Conservation (phyloP, 2,329 filamentous ascomycete genomes). For the Aspergillus sp. region DNA sequence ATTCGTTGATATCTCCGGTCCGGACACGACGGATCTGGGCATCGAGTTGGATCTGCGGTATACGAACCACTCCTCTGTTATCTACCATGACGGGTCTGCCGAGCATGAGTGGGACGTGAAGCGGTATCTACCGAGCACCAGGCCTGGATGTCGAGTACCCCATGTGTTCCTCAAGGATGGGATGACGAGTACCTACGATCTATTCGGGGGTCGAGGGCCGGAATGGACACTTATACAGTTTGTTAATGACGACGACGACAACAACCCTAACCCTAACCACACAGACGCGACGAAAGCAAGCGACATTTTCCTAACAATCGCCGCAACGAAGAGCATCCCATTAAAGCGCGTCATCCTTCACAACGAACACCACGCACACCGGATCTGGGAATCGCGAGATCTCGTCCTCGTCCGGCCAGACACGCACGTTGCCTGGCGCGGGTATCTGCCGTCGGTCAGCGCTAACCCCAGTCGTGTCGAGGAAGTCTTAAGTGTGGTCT, state of each 20-base stretch:
- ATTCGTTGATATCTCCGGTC: constrained; percentile 1
- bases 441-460: neutral
- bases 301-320: neutral
- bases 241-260: neutral
- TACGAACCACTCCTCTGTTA: constrained; percentile 7
- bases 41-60: constrained; percentile 18
- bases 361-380: constrained; percentile 13
- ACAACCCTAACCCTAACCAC: neutral
- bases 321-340: constrained; percentile 1
- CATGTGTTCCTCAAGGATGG: constrained; percentile 24
- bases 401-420: constrained; percentile 21
- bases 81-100: constrained; percentile 6
- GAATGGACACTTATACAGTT: constrained; percentile 17
- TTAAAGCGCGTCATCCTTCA: constrained; percentile 3
- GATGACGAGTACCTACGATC: constrained; percentile 18
- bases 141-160: constrained; percentile 23
- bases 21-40: constrained; percentile 11
- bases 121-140: constrained; percentile 20
- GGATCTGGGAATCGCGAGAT: constrained; percentile 17
- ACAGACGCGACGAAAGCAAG: neutral
- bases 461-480: neutral
- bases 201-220: constrained; percentile 12
- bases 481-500: neutral
- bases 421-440: constrained; percentile 22
- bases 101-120: constrained; percentile 10